These are phyloP conservation scores for Trichaptum fuscoviolaceum DNA, from an alignment of 768 basidiomycete genomes.

Conservation along the genomic window DNA sequence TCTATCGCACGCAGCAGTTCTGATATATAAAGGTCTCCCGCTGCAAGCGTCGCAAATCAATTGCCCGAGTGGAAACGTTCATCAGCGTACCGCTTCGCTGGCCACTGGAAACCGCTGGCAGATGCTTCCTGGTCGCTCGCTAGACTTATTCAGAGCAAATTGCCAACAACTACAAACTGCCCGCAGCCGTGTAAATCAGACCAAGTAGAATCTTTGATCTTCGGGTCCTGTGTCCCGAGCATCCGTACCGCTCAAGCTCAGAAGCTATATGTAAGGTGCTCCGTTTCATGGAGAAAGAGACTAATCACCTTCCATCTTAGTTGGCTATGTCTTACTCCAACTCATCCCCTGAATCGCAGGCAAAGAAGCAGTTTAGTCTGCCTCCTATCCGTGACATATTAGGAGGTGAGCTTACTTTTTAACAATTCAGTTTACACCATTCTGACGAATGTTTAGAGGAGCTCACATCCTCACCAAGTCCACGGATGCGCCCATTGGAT, in stretches of 20 bases:
- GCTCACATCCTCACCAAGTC: slow-evolving; percentile 35
- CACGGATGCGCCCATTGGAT: slow-evolving; percentile 31
- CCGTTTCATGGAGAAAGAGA: background rate
- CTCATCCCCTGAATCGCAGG: slow-evolving; percentile 2
- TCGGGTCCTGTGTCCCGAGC: background rate
- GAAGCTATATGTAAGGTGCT: background rate
- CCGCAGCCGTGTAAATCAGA: background rate
- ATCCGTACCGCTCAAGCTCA: background rate
- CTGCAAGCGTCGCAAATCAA: slow-evolving; percentile 1
- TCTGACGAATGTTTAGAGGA: slow-evolving; percentile 32
- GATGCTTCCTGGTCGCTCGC: background rate
- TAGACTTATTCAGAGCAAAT: background rate
- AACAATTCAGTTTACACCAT: background rate
- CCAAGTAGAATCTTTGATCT: background rate
- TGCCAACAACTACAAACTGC: background rate
- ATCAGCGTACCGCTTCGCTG: background rate
- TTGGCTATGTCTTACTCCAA: slow-evolving; percentile 7
- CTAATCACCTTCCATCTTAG: background rate
- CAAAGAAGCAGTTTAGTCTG: slow-evolving; percentile 33
- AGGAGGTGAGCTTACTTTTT: slow-evolving; percentile 38
- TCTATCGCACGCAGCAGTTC: background rate
- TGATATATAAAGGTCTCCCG: background rate
- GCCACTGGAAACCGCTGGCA: background rate
- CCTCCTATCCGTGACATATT: slow-evolving; percentile 70
- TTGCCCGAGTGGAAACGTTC: background rate